phyloP scores from a whole-genome alignment of 495 filamentous ascomycete genomes.

The Xylaria curta region DNA sequence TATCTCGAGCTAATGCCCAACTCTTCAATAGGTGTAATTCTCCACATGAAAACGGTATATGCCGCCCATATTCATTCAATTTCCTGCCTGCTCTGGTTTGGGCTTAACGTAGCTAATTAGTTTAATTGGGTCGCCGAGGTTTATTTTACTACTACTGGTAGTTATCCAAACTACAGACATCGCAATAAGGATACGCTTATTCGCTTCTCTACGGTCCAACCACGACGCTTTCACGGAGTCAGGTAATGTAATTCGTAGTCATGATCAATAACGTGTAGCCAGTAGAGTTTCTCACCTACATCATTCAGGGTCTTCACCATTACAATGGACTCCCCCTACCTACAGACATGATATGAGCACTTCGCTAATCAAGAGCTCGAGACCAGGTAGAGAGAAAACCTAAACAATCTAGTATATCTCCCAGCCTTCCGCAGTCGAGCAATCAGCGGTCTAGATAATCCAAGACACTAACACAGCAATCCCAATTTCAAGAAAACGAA shows the following conservation, averaged over 20 bases:
- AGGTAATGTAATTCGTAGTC: not conserved
- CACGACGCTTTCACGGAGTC: not conserved
- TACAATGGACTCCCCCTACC: not conserved
- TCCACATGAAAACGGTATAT: not conserved
- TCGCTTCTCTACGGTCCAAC: not conserved
- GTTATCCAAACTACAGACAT: no score
- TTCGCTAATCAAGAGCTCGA: no score
- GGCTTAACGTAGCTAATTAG: not conserved
- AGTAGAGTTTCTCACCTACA: not conserved
- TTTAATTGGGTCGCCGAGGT: not conserved
- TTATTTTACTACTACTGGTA: not conserved
- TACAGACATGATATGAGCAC: no score
- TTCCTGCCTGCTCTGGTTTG: not conserved
- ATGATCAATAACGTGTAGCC: not conserved
- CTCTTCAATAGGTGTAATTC: not conserved
- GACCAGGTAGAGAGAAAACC: no score
- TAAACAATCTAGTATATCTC: no score
- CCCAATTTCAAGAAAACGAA: not conserved
- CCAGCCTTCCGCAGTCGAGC: no score
- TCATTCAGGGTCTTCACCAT: not conserved
- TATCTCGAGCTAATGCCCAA: not conserved
- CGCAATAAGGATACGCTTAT: not conserved
- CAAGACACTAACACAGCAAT: not conserved
- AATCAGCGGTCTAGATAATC: not conserved
- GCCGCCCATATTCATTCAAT: not conserved